A percentile compares a stretch with the other conserved stretches of the same genome.
Conservation (phyloP, 768 basidiomycete genomes). For the Tylopilus intermedius region DNA sequence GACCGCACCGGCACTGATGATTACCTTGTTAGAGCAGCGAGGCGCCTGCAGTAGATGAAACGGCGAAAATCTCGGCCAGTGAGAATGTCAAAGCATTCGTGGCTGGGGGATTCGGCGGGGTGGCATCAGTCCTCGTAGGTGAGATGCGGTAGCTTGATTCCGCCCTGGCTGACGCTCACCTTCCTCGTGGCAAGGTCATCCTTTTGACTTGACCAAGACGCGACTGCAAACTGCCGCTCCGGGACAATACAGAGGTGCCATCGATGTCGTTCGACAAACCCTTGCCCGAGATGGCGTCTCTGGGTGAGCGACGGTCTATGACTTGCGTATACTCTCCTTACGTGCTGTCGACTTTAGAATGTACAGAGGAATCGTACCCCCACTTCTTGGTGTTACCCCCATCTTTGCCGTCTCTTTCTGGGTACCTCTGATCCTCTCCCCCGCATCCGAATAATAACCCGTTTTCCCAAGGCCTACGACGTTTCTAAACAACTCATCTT, state of each 20-base stretch:
- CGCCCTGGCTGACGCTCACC: slow-evolving; percentile 5
- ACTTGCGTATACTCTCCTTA: slow-evolving; percentile 1
- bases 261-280: slow-evolving; percentile 91
- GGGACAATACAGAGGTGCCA: slow-evolving; percentile 84
- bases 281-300: slow-evolving; percentile 84
- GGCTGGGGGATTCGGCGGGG: slow-evolving; percentile 90
- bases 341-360: slow-evolving; percentile 41
- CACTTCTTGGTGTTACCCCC: slow-evolving; percentile 90
- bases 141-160: slow-evolving; percentile 23
- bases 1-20: slow-evolving; percentile 6
- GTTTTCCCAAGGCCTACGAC: slow-evolving; percentile 73
- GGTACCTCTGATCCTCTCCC: slow-evolving; percentile 42
- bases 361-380: slow-evolving; percentile 92
- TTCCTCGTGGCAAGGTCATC: slow-evolving; percentile 62
- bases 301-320: slow-evolving; percentile 50
- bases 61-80: slow-evolving; percentile 24
- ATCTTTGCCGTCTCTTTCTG: slow-evolving; percentile 98
- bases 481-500: slow-evolving; percentile 84
- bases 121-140: slow-evolving; percentile 87
- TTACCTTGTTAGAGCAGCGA: slow-evolving; percentile 22
- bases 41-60: slow-evolving; percentile 16
- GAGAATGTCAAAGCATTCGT: slow-evolving; percentile 77
- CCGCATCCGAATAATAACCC: slow-evolving; percentile 6
- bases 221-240: slow-evolving; percentile 87
- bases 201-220: slow-evolving; percentile 97